Percentiles rank a stretch among this genome's conserved stretches.
Conservation (phyloP, 2,329 filamentous ascomycete species). For the Colletotrichum cereale region DNA sequence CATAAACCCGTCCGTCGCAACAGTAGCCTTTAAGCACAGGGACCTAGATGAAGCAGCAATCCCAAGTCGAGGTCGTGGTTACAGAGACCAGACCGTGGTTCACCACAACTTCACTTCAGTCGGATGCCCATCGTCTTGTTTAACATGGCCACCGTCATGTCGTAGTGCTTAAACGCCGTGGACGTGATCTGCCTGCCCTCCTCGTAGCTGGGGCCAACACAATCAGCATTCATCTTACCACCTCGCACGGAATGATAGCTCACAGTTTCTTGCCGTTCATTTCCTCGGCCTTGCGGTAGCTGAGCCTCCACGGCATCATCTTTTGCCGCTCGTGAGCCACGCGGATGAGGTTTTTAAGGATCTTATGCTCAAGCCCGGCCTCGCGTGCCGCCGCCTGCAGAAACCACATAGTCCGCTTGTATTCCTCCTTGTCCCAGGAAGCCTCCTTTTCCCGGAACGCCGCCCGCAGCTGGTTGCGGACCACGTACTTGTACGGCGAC, state of each 20-base stretch:
- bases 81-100: neutral
- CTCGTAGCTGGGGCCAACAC: neutral
- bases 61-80: neutral
- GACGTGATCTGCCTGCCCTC: slow-evolving; percentile 41
- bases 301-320: slow-evolving; percentile 47
- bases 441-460: slow-evolving; percentile 68
- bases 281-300: slow-evolving; percentile 7
- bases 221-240: neutral
- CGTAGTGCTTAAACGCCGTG: slow-evolving; percentile 69
- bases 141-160: slow-evolving; percentile 78
- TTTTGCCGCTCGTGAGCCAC: slow-evolving; percentile 51
- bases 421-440: slow-evolving; percentile 61
- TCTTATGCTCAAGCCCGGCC: slow-evolving; percentile 77
- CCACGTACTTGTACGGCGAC: slow-evolving; percentile 73
- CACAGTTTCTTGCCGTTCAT: slow-evolving; percentile 40
- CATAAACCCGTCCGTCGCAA: neutral
- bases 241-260: slow-evolving; percentile 14
- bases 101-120: slow-evolving; percentile 58
- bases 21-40: neutral
- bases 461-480: slow-evolving; percentile 69
- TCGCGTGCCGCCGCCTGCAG: slow-evolving; percentile 72
- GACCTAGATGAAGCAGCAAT: neutral
- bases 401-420: slow-evolving; percentile 78
- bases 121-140: slow-evolving; percentile 80
- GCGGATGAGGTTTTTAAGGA: slow-evolving; percentile 76